Evolutionary conservation across 2,329 filamentous ascomycete genomes (phyloP), one percentile per base, ranked within the genome.

Genomic region (Hymenoscyphus infarciens): DNA sequence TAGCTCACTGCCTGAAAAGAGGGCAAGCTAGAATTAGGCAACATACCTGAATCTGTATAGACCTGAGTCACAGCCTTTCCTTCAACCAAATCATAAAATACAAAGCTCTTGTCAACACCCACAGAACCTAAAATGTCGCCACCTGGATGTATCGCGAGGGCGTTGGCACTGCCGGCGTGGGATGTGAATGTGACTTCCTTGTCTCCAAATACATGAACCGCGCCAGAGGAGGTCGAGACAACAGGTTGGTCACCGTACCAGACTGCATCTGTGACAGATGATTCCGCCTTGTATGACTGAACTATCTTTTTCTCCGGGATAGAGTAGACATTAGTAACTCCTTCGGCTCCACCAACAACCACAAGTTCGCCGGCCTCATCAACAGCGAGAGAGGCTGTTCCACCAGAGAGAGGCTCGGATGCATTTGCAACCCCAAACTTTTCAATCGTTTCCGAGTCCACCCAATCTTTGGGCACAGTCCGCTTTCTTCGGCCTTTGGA

Each of bases 401-500:
- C 86, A 29, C 85, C 81, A 71, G 84, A 88, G 15, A 88, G 74
- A 52, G 84, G 73, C 61, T 88, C 82, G 56, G 82, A 84, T 29
- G 78, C 79, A 58, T 78, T 75, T 22, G 78, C 75, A 11, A 84
- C 76, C 39, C 83, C 80, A 73, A 86, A 89, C 42, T 80, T 75
- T 60, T 83, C 80, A 54, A 99, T 81, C 5, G 85, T 83, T 59
- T 96, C 91, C 54, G 84, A 77, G 5, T 89, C 91, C 3, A 87
- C 90, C 94, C 95, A 98, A 61, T 85, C 91, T 64, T 90, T 85
- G 33, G 95, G 94, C 39, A 96, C 80, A 7, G 91, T 85, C 64
- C 95, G 89, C 83, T 96, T 97, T 79, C 94, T 91, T 73, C 95
- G 90, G 56, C 89, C 89, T 75, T 92, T 91, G 63, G 91, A 95